These are phyloP conservation scores for Rhizoctonia solani DNA, from an alignment of 1,284 basidiomycete genomes.

Conservation along the genomic window DNA sequence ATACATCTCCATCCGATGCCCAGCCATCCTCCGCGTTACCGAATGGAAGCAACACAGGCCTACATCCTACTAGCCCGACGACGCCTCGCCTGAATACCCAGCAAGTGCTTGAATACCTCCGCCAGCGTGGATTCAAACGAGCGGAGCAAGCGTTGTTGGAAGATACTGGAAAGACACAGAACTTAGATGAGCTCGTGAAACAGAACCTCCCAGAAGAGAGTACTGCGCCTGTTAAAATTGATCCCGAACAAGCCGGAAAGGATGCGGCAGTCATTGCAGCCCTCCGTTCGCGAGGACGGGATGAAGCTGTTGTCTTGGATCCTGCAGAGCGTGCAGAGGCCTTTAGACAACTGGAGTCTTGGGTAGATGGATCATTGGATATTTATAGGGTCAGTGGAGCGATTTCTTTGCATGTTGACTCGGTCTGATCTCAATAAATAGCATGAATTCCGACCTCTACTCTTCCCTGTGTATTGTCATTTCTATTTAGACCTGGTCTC, in stretches of 20 bases:
- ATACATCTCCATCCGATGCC: constrained; percentile 27
- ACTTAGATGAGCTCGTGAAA: constrained; percentile 53
- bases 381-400: constrained; percentile 71
- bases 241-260: constrained; percentile 41
- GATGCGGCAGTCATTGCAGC: constrained; percentile 64
- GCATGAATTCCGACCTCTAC: constrained; percentile 91
- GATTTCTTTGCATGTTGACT: constrained; percentile 13
- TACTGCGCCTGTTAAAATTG: constrained; percentile 55
- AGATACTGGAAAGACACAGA: constrained; percentile 45
- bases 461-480: constrained; percentile 96
- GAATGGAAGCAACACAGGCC: constrained; percentile 4
- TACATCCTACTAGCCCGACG: constrained; percentile 15
- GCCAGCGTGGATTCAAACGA: constrained; percentile 74
- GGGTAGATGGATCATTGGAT: constrained; percentile 88
- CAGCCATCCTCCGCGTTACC: constrained; percentile 13
- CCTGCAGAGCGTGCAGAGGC: constrained; percentile 89
- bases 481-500: constrained; percentile 95
- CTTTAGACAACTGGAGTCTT: constrained; percentile 85
- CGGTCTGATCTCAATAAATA: constrained; percentile 45
- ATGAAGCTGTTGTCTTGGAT: constrained; percentile 81
- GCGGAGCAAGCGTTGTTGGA: constrained; percentile 77
- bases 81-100: constrained; percentile 31
- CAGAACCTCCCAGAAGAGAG: constrained; percentile 67
- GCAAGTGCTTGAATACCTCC: constrained; percentile 79
- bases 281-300: constrained; percentile 74